These are phyloP conservation scores for Chlorella sp. DNA, from an alignment of 139 green algal genomes.

Conservation along the genomic window DNA sequence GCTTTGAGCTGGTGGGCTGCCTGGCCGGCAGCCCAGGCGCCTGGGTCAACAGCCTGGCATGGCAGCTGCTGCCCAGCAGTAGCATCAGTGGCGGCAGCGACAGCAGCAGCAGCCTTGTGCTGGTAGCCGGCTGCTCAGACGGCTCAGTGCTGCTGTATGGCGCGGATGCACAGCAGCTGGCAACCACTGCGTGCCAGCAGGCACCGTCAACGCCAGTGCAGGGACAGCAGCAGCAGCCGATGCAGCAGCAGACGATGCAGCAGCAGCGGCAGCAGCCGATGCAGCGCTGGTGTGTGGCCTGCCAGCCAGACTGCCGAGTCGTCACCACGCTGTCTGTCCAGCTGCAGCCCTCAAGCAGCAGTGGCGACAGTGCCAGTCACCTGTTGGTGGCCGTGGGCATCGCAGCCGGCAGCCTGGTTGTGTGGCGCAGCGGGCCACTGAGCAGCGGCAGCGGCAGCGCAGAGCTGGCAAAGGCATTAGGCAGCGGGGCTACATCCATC, in stretches of 20 bases:
- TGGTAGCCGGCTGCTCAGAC: constrained; percentile 42
- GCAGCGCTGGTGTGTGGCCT: constrained; percentile 1
- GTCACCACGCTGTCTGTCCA: constrained; percentile 14
- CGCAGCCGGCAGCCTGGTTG: constrained; percentile 8
- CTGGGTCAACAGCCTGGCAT: constrained; percentile 39
- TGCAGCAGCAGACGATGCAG: background rate
- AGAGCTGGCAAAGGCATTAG: background rate
- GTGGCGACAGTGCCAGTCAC: background rate
- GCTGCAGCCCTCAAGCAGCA: background rate
- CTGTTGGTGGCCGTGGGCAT: constrained; percentile 38
- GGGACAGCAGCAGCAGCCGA: background rate
- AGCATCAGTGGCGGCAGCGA: background rate
- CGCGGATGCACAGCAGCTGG: constrained; percentile 18
- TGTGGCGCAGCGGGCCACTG: constrained; percentile 1
- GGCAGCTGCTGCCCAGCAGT: background rate
- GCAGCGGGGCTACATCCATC: background rate
- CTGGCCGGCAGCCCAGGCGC: background rate
- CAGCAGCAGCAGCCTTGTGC: constrained; percentile 24
- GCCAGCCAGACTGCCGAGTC: background rate
- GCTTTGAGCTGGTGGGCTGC: constrained; percentile 45
- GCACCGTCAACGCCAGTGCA: background rate
- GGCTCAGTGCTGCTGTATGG: constrained; percentile 45
- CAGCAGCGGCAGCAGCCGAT: background rate
- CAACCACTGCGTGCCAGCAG: background rate
- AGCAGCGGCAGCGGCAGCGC: background rate